Conservation (phyloP, 192 early-diverging fungal genomes). For the Coemansia umbellata region DNA sequence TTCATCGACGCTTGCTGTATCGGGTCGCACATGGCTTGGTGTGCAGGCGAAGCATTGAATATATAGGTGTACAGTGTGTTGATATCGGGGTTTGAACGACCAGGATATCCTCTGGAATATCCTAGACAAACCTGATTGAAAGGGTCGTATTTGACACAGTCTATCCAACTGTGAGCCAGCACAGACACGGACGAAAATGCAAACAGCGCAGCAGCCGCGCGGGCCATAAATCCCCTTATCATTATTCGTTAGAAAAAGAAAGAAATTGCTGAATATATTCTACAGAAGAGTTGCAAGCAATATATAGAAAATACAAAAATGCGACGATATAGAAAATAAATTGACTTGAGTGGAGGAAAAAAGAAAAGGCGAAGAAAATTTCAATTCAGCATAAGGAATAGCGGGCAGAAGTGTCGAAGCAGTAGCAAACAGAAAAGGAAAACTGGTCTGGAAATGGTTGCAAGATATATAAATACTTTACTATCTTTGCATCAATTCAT, state of each 20-base stretch:
- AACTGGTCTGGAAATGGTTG: no score
- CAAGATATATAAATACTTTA: no score
- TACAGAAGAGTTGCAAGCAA: neutral
- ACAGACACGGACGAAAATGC: conserved; percentile 21
- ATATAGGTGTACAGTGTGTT: conserved; percentile 56
- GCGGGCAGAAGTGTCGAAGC: conserved; percentile 4
- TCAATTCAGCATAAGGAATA: no score
- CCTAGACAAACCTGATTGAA: conserved; percentile 41
- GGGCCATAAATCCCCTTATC: neutral
- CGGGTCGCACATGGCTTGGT: conserved; percentile 52
- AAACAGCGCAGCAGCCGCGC: neutral
- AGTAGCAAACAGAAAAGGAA: neutral
- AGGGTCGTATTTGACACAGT: conserved; percentile 55
- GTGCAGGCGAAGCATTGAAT: conserved; percentile 30
- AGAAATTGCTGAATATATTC: neutral
- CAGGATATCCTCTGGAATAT: conserved; percentile 53
- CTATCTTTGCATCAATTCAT: no score
- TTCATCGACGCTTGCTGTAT: conserved; percentile 19
- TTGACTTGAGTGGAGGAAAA: neutral
- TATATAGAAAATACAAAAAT: neutral
- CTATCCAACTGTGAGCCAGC: conserved; percentile 60
- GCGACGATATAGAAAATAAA: neutral
- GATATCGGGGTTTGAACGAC: conserved; percentile 43
- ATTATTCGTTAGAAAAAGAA: neutral
- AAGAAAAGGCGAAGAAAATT: no score